Base-by-base conservation (phyloP, 441 rosid genomes). In the Breynia disticha region DNA sequence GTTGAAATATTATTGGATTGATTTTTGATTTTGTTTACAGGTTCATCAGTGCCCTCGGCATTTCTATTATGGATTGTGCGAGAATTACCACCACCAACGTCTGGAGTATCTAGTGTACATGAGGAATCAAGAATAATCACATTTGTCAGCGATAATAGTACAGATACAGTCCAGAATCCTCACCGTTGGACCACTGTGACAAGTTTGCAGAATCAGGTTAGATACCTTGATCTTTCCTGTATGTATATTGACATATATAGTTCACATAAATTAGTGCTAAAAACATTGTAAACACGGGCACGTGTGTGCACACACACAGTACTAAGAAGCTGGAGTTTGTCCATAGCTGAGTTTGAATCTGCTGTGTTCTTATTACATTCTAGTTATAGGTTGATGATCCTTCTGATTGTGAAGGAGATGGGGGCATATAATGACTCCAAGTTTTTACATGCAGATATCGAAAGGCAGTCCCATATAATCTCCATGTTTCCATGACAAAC, bases 41-140 rank as follows among this genome's bases (percentile, higher is more conserved):
- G 90, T 66, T 79, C 80, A 20, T 79, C 87, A 5, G 62, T 80
- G 17, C 90, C 90, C 46, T 83, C 90, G 10, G 77, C 85, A 18
- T 77, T 77, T 49, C 56, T 83, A 52, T 68, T 83, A 49, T 80
- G 83, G 90, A 72, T 75, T 61, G 79, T 77, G 84, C 75, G 83
- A 66, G 87, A 83, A 41, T 70, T 80, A 48, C 90, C 90, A 41
- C 68, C 79, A 48, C 90, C 90, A 12, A 65, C 73, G 38, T 16
- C 59, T 19, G 9, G 60, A 49, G 57, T 46, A 38, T 38, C 62
- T 48, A 71, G 46, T 56, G 20, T 37, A 42, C 78, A 56, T 46
- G 77, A 68, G 55, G 82, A 73, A 56, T 67, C 87, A 38, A 65
- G 68, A 19, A 59, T 66, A 20, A 55, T 74, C 59, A 61, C 85